Evolutionary conservation across 805 yeast species (phyloP).

Genomic region (Zygosaccharomyces lentus): DNA sequence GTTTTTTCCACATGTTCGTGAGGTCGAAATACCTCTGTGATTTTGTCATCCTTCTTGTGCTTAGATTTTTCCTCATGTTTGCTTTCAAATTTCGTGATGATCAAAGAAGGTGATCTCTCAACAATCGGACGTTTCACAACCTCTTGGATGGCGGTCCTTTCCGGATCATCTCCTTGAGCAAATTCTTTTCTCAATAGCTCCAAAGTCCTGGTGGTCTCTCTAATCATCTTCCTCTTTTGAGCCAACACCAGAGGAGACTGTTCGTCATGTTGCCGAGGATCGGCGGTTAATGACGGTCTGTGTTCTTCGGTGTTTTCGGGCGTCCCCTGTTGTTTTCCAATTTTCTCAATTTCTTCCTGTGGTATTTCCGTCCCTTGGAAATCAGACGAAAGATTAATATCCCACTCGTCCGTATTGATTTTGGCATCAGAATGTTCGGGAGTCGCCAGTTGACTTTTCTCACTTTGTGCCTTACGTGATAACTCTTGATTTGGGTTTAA

Average conservation of each 20-base stretch:
- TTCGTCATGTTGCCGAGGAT: constrained; percentile 10
- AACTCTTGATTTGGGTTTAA: neutral
- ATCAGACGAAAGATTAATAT: constrained; percentile 12
- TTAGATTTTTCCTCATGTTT: neutral
- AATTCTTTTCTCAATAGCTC: constrained; percentile 17
- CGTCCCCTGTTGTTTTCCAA: neutral
- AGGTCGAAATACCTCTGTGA: neutral
- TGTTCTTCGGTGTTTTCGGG: constrained; percentile 3
- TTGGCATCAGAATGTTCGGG: constrained; percentile 17
- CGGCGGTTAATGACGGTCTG: constrained; percentile 1
- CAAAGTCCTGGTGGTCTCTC: constrained; percentile 18
- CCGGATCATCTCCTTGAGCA: constrained; percentile 7
- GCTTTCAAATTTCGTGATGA: constrained; percentile 16
- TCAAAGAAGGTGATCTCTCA: constrained; percentile 16
- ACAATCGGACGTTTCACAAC: neutral
- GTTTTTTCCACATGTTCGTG: neutral
- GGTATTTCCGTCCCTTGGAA: constrained; percentile 3
- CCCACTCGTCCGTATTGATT: constrained; percentile 18
- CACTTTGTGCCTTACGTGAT: constrained; percentile 6
- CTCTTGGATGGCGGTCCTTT: constrained; percentile 4
- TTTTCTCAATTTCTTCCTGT: neutral
- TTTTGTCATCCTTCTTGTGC: neutral
- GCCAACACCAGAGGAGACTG: constrained; percentile 25
- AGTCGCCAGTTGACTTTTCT: constrained; percentile 14
- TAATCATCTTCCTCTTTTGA: constrained; percentile 23